These are phyloP conservation scores for Hirsutella rhossiliensis DNA, from an alignment of 2,329 filamentous ascomycete genomes.

Conservation along the genomic window DNA sequence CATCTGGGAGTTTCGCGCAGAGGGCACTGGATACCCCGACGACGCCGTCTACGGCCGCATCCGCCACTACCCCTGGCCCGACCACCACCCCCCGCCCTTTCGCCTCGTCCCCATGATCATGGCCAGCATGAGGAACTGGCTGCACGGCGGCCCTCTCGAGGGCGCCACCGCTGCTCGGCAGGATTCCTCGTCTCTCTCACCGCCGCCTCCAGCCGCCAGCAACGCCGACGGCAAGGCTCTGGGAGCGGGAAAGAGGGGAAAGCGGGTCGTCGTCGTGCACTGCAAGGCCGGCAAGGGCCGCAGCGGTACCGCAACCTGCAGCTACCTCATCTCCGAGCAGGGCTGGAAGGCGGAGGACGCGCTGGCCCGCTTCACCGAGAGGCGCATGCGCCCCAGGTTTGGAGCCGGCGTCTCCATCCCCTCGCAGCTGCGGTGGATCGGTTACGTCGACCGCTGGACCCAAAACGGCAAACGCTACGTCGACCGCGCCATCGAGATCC, in stretches of 20 bases:
- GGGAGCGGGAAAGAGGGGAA: conserved; percentile 16
- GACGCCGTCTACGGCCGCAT: conserved; percentile 75
- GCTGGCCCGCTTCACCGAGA: conserved; percentile 53
- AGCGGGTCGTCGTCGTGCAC: conserved; percentile 77
- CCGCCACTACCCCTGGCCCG: conserved; percentile 89
- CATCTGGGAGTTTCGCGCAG: conserved; percentile 96
- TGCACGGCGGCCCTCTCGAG: conserved; percentile 39
- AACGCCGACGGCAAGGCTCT: background rate
- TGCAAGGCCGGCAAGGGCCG: conserved; percentile 96
- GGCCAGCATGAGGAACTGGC: conserved; percentile 86
- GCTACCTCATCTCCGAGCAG: conserved; percentile 82
- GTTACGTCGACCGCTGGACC: conserved; percentile 83
- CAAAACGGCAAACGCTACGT: conserved; percentile 63
- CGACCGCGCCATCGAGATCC: conserved; percentile 70
- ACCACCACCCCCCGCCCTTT: conserved; percentile 95
- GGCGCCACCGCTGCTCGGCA: conserved; percentile 6
- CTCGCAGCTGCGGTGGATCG: conserved; percentile 77
- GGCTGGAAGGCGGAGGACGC: conserved; percentile 43
- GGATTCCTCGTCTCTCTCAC: conserved; percentile 2
- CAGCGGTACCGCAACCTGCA: conserved; percentile 77
- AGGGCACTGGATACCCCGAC: conserved; percentile 93
- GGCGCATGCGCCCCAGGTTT: conserved; percentile 81
- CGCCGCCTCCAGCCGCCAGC: background rate
- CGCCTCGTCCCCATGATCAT: conserved; percentile 77
- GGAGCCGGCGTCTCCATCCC: conserved; percentile 86